phyloP scores from a whole-genome alignment of 2,329 filamentous ascomycete species.

The Claviceps sp. region DNA sequence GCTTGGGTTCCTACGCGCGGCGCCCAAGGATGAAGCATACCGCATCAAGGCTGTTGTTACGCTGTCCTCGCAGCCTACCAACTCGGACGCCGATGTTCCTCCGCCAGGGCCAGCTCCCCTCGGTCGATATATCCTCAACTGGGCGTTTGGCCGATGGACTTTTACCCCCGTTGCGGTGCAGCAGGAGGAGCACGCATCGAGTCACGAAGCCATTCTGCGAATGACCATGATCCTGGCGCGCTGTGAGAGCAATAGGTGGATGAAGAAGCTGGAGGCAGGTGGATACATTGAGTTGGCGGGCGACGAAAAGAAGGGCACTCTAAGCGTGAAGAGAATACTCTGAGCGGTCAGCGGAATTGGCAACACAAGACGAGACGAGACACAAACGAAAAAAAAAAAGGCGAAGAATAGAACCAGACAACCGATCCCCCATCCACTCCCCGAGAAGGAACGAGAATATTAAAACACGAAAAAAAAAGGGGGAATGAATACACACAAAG shows the following conservation, averaged over 20 bases:
- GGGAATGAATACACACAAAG: neutral
- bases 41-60: constrained; percentile 68
- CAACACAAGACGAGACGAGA: neutral
- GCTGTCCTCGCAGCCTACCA: constrained; percentile 30
- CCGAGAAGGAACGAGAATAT: neutral
- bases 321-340: constrained; percentile 39
- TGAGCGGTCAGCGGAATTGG: constrained; percentile 11
- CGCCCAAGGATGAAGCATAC: constrained; percentile 89
- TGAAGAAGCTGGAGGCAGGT: constrained; percentile 52
- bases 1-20: constrained; percentile 50
- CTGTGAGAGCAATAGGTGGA: constrained; percentile 65
- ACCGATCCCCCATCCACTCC: too few species aligned
- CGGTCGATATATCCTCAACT: constrained; percentile 78
- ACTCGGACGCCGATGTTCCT: constrained; percentile 36
- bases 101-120: constrained; percentile 18
- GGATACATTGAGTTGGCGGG: constrained; percentile 38
- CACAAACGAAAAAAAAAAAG: neutral
- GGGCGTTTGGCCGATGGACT: constrained; percentile 94
- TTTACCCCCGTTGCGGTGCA: constrained; percentile 48
- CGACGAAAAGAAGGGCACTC: constrained; percentile 26
- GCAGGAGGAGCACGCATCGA: constrained; percentile 38
- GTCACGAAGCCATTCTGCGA: constrained; percentile 42
- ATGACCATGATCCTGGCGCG: constrained; percentile 66
- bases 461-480: neutral
- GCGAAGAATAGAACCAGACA: too few species aligned